phyloP scores from a whole-genome alignment of 441 rosid genomes.

The Arabidopsis lyrata region DNA sequence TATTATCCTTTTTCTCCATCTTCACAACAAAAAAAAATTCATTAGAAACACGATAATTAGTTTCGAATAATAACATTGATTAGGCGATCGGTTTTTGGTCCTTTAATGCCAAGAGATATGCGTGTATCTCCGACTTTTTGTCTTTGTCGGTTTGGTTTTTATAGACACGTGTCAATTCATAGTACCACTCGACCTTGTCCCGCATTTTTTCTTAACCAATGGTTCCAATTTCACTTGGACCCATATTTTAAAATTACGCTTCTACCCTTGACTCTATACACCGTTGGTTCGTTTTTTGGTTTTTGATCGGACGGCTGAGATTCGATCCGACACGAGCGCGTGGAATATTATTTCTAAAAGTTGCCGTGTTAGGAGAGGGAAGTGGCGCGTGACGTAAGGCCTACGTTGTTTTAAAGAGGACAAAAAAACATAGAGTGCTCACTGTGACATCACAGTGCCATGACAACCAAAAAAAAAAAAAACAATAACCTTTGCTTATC shows the following conservation, averaged over 20 bases:
- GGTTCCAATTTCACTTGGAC: conserved; percentile 44
- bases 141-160: conserved; percentile 44
- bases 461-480: neutral
- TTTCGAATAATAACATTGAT: conserved; percentile 24
- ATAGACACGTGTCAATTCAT: conserved; percentile 38
- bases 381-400: conserved; percentile 46
- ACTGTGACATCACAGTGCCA: conserved; percentile 41
- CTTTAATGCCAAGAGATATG: conserved; percentile 40
- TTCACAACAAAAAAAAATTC: neutral
- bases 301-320: conserved; percentile 31
- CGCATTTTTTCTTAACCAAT: conserved; percentile 39
- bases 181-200: conserved; percentile 42
- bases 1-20: conserved; percentile 11
- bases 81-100: conserved; percentile 43
- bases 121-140: conserved; percentile 47
- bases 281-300: conserved; percentile 24
- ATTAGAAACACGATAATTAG: neutral
- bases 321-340: conserved; percentile 35
- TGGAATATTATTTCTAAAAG: conserved; percentile 26
- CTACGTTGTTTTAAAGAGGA: conserved; percentile 37
- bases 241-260: conserved; percentile 3
- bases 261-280: neutral
- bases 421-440: conserved; percentile 32
- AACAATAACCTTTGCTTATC: neutral
- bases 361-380: conserved; percentile 46